Conservation (phyloP, 2,329 filamentous ascomycete species). For the Helotiales sp. region DNA sequence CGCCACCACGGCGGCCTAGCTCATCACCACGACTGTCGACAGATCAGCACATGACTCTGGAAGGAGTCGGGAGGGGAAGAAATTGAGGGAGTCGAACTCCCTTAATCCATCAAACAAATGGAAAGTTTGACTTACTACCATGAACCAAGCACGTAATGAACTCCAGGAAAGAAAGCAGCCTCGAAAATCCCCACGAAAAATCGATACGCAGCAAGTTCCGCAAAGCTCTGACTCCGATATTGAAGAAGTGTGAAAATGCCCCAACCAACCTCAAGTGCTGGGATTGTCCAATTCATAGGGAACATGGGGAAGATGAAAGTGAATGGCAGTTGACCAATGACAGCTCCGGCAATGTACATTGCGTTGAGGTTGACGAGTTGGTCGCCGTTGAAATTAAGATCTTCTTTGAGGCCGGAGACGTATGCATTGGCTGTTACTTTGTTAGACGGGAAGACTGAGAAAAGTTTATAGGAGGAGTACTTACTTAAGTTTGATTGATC, state of each 20-base stretch:
- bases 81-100: no score
- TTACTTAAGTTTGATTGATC: slow-evolving; percentile 29
- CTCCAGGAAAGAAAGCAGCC: slow-evolving; percentile 38
- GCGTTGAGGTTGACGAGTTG: slow-evolving; percentile 41
- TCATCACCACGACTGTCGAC: slow-evolving; percentile 35
- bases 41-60: no score
- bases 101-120: no score
- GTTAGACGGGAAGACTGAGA: slow-evolving; percentile 2
- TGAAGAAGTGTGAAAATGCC: slow-evolving; percentile 31
- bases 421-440: slow-evolving; percentile 33
- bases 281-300: slow-evolving; percentile 31
- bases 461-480: neutral
- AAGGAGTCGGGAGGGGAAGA: no score
- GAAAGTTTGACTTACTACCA: slow-evolving; percentile 30
- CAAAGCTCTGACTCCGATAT: slow-evolving; percentile 42
- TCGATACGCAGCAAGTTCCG: slow-evolving; percentile 52
- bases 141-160: slow-evolving; percentile 38
- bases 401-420: slow-evolving; percentile 37
- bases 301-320: slow-evolving; percentile 31
- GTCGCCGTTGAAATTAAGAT: slow-evolving; percentile 50
- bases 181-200: slow-evolving; percentile 57
- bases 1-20: slow-evolving; percentile 24
- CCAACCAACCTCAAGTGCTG: slow-evolving; percentile 28
- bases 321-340: slow-evolving; percentile 30
- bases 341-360: slow-evolving; percentile 28